Conservation (phyloP, 352 stramenopile species). For the Globisporangium uncinulatum region DNA sequence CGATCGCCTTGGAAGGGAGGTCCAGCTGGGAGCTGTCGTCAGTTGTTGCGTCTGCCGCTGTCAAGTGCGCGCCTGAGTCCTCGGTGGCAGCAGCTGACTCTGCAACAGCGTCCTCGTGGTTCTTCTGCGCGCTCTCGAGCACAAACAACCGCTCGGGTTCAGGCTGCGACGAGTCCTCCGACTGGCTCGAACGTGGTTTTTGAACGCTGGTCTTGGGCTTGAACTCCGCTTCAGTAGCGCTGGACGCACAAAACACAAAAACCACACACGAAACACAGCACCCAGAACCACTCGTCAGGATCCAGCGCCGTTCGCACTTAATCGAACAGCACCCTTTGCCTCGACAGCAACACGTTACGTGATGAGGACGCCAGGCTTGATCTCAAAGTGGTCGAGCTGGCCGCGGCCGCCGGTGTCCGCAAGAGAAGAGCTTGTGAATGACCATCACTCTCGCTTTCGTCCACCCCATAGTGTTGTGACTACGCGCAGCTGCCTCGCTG, state of each 20-base stretch:
- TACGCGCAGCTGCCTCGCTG: not conserved
- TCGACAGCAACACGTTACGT: conserved; percentile 31
- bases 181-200: not conserved
- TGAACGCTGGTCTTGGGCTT: conserved; percentile 14
- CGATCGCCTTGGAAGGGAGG: conserved; percentile 52
- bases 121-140: not conserved
- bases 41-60: not conserved
- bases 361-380: conserved; percentile 81
- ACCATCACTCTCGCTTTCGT: not conserved
- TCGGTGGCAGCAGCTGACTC: not conserved
- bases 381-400: conserved; percentile 75
- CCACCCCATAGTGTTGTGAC: not conserved
- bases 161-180: conserved; percentile 3
- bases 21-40: conserved; percentile 11
- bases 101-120: not conserved
- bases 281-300: not conserved
- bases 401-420: not conserved
- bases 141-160: conserved; percentile 12
- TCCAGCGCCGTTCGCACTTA: not conserved
- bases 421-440: conserved; percentile 22
- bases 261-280: not conserved
- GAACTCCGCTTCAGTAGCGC: conserved; percentile 44
- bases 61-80: not conserved
- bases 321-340: too few relatives aligned
- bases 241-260: conserved; percentile 9